Conservation (phyloP, 768 basidiomycete species). For the Termitomyces sp. region DNA sequence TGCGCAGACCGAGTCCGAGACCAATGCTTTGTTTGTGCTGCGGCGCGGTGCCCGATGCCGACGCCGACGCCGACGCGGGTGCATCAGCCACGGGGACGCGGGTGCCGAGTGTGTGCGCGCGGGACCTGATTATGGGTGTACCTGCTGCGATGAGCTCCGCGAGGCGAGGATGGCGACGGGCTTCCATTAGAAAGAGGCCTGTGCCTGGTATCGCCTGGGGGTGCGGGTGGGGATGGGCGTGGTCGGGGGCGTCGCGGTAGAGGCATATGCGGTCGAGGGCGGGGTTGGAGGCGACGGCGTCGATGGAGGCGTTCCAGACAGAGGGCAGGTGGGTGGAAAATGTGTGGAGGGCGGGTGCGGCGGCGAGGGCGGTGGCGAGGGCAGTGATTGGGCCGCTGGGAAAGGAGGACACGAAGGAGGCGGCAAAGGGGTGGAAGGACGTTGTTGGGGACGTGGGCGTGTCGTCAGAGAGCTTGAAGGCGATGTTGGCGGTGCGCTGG, state of each 20-base stretch:
- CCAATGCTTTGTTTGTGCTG: not conserved
- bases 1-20: constrained; percentile 6
- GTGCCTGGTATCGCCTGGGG: constrained; percentile 29
- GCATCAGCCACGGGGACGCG: not conserved
- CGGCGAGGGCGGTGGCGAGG: constrained; percentile 30
- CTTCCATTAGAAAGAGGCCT: constrained; percentile 53
- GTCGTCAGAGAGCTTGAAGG: constrained; percentile 52
- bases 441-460: constrained; percentile 20
- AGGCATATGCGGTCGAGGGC: constrained; percentile 19
- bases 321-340: constrained; percentile 51
- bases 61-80: not conserved
- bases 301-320: constrained; percentile 52
- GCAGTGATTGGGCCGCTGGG: constrained; percentile 20
- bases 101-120: constrained; percentile 19
- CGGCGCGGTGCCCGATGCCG: not conserved
- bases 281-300: constrained; percentile 43
- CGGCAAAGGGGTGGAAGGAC: constrained; percentile 9
- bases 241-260: not conserved
- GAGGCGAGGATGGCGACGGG: constrained; percentile 44
- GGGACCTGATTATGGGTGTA: constrained; percentile 25
- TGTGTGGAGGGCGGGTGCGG: constrained; percentile 36
- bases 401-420: constrained; percentile 27
- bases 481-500: constrained; percentile 45
- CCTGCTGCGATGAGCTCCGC: constrained; percentile 50
- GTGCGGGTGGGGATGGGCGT: not conserved